Evolutionary conservation across 148 eudicot species (phyloP).

Genomic region (Vaccinium myrtillus): DNA sequence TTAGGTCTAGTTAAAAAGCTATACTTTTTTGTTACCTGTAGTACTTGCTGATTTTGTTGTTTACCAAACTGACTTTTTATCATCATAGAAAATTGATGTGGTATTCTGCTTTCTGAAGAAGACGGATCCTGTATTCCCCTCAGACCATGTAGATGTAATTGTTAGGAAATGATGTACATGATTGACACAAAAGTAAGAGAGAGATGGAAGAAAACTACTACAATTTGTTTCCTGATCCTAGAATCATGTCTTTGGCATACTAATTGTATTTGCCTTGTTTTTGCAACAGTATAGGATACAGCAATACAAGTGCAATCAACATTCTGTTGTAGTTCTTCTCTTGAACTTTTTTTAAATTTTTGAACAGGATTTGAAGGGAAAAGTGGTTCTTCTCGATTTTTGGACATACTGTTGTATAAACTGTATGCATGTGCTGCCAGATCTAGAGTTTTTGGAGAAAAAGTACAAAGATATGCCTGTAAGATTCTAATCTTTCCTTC

Average conservation of each 20-base stretch:
- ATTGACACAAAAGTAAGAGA: not conserved
- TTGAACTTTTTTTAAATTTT: conserved; percentile 16
- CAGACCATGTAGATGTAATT: not conserved
- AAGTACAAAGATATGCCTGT: conserved; percentile 94
- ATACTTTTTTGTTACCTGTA: not conserved
- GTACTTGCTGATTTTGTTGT: not conserved
- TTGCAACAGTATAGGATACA: not conserved
- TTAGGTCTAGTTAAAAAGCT: not conserved
- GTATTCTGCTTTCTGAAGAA: not conserved
- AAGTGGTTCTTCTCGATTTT: conserved; percentile 90
- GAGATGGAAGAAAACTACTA: not conserved
- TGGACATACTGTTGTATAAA: conserved; percentile 99
- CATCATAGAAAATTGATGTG: not conserved
- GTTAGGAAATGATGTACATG: not conserved
- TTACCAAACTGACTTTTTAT: not conserved
- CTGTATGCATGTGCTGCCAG: conserved; percentile 98
- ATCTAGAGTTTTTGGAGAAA: conserved; percentile 87
- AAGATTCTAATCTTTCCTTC: conserved; percentile 24
- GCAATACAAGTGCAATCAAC: not conserved
- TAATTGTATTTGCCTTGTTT: not conserved
- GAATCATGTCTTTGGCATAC: not conserved
- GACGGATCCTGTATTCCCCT: not conserved
- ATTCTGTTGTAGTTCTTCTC: not conserved
- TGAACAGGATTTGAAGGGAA: conserved; percentile 90
- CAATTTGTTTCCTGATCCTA: not conserved